Evolutionary conservation across 2,329 filamentous ascomycete genomes (phyloP), one percentile per base, ranked within the genome.

Genomic region (Fusarium phyllophilum): DNA sequence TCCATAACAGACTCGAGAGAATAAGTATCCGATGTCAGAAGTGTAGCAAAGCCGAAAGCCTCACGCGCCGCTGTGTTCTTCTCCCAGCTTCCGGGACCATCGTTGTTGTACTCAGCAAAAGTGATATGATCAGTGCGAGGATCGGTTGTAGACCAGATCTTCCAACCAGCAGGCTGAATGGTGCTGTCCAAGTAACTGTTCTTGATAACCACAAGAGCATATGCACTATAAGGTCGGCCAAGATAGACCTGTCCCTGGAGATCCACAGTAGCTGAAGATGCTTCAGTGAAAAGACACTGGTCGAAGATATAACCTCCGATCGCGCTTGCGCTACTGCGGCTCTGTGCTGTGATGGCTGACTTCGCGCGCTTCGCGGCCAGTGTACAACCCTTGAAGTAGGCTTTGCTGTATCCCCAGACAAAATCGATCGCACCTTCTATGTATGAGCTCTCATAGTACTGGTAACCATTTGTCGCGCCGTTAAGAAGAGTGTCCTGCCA

Each of bases 81-180:
- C 17, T 76, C 75, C 75, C 75, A 77, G 45, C 70, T 75, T 55
- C 75, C 75, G 8, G 75, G 75, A 14, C 91, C 90, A 3, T 85
- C 85, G 78, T 92, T 92, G 42, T 76, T 82, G 75, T 88, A 92
- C 82, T 92, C 90, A 11, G 82, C 87, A 71, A 88, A 91, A 18
- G 83, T 80, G 7, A 91, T 86, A 78, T 66, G 85, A 83, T 90
- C 89, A 90, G 49, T 83, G 72, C 31, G 75, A 76, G 90, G 90
- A 90, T 13, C 90, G 86, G 4, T 86, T 83, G 24, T 82, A 62
- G 75, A 90, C 91, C 78, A 93, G 83, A 45, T 91, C 87, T 77
- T 77, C 75, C 75, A 77, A 20, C 75, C 75, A 0, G 69, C 65
- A 0, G 75, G 69, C n/a, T 59, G 82, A 79, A 77, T 72, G 9